These are phyloP conservation scores for Priceomyces castillae DNA, from an alignment of 805 yeast species.

Conservation along the genomic window DNA sequence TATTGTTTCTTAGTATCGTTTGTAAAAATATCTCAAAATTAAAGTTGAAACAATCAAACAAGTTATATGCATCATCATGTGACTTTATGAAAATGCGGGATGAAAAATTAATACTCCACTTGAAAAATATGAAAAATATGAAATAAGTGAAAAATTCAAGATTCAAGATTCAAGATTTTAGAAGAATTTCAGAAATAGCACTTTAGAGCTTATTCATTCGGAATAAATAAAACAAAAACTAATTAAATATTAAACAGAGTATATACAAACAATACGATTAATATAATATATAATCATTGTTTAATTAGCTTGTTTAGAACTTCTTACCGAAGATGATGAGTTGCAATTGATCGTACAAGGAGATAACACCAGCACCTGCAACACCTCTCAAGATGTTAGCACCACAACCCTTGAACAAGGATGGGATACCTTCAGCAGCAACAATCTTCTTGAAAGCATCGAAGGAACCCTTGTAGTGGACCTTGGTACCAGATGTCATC, in stretches of 20 bases:
- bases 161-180: no score
- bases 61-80: no score
- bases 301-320: constrained; percentile 47
- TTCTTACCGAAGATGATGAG: constrained; percentile 94
- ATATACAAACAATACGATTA: constrained; percentile 5
- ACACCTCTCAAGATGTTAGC: constrained; percentile 99
- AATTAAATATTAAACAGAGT: constrained; percentile 7
- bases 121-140: no score
- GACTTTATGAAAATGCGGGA: no score
- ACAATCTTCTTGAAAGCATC: constrained; percentile 90
- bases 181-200: no score
- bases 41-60: no score
- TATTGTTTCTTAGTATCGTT: no score
- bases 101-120: no score
- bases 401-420: constrained; percentile 98
- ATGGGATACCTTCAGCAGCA: constrained; percentile 90
- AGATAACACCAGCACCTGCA: constrained; percentile 99
- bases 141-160: no score
- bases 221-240: constrained; percentile 5
- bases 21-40: no score
- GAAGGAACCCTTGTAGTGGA: constrained; percentile 91
- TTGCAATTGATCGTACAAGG: constrained; percentile 96
- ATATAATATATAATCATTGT: constrained; percentile 5
- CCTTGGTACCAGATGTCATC: constrained; percentile 99
- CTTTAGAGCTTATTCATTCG: background rate